Conservation (phyloP, 2,329 filamentous ascomycete genomes). For the Cladosporium sphaerospermum region DNA sequence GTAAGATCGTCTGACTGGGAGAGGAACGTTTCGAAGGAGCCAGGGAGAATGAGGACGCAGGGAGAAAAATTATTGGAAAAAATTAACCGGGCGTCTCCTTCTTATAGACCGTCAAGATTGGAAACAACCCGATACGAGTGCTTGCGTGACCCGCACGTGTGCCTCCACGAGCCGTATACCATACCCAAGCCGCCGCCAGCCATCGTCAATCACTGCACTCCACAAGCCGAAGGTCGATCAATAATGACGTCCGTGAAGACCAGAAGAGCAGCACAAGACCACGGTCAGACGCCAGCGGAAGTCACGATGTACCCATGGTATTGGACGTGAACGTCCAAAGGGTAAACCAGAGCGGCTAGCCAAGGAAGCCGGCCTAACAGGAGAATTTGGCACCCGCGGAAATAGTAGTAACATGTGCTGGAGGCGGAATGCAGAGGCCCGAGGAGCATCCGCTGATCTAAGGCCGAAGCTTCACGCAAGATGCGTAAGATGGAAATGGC, state of each 20-base stretch:
- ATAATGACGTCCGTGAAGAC: slow-evolving; percentile 4
- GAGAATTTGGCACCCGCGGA: neutral
- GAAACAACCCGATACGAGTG: neutral
- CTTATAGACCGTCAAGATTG: neutral
- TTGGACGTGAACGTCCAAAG: too few relatives aligned
- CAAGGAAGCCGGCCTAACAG: neutral
- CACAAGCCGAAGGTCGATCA: slow-evolving; percentile 3
- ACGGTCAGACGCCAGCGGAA: neutral
- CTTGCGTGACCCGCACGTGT: neutral
- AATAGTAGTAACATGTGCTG: neutral
- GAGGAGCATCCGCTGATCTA: neutral
- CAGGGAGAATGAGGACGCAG: too few relatives aligned
- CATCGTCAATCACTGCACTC: slow-evolving; percentile 6
- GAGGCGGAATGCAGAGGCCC: neutral
- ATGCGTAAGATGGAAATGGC: neutral
- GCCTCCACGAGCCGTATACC: slow-evolving; percentile 4
- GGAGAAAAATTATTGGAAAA: too few relatives aligned
- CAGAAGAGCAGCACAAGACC: neutral
- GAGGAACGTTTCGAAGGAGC: too few relatives aligned
- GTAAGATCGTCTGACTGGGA: too few relatives aligned
- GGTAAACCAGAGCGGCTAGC: neutral
- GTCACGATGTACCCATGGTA: neutral
- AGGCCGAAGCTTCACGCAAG: too few relatives aligned
- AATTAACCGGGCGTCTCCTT: neutral
- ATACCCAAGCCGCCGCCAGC: neutral